Conservation (phyloP, 1,139 yeast species). For the Blastobotrys malaysiensis region DNA sequence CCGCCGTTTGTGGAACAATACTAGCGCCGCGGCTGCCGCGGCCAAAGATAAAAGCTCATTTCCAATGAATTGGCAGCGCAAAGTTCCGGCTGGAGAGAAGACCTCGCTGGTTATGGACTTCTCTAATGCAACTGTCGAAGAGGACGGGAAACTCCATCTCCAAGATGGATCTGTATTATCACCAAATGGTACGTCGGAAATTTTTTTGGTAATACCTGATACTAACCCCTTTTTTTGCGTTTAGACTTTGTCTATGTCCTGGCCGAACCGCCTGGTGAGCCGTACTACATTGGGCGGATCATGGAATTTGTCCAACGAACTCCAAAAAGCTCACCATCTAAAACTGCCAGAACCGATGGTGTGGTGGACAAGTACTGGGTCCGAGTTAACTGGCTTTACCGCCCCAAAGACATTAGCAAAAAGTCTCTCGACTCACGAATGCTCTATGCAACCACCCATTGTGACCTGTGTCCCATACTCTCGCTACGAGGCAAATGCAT, state of each 20-base stretch:
- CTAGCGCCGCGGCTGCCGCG: slow-evolving; percentile 1
- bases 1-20: background rate
- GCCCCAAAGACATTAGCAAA: slow-evolving; percentile 79
- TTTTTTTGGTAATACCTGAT: background rate
- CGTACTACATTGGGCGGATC: slow-evolving; percentile 81
- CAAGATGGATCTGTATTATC: slow-evolving; percentile 32
- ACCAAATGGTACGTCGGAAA: slow-evolving; percentile 29
- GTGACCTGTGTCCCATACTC: slow-evolving; percentile 73
- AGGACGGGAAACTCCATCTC: slow-evolving; percentile 33
- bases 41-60: slow-evolving; percentile 12
- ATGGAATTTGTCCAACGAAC: slow-evolving; percentile 55
- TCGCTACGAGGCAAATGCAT: slow-evolving; percentile 72
- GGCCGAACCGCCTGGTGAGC: slow-evolving; percentile 94
- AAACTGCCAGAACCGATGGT: slow-evolving; percentile 4
- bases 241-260: slow-evolving; percentile 74
- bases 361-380: slow-evolving; percentile 44
- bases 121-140: slow-evolving; percentile 37
- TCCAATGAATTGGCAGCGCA: slow-evolving; percentile 36
- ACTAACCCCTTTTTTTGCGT: slow-evolving; percentile 4
- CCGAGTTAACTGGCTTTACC: slow-evolving; percentile 85
- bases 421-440: slow-evolving; percentile 66
- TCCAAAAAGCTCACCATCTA: slow-evolving; percentile 1
- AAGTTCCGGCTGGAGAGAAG: slow-evolving; percentile 24
- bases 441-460: slow-evolving; percentile 79
- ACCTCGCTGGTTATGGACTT: slow-evolving; percentile 34